These are phyloP conservation scores for Pseudohyphozyma bogoriensis DNA, from an alignment of 768 basidiomycete species.

Conservation along the genomic window DNA sequence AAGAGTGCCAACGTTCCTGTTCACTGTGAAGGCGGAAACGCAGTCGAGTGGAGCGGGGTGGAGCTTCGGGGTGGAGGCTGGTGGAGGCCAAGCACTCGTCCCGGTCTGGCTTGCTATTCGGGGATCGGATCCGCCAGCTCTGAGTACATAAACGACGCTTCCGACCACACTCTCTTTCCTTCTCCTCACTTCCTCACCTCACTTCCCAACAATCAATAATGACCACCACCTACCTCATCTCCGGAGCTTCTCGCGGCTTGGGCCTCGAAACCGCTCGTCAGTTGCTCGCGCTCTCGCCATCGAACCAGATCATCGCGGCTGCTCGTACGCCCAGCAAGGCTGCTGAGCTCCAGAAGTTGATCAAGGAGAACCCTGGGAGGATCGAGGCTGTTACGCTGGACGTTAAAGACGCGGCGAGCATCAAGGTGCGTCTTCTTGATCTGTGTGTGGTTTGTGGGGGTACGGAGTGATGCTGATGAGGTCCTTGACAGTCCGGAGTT, in stretches of 20 bases:
- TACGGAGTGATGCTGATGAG: background rate
- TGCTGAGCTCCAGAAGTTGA: constrained; percentile 19
- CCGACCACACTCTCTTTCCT: too few relatives aligned
- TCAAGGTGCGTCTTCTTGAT: constrained; percentile 34
- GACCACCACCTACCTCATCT: constrained; percentile 23
- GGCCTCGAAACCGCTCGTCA: constrained; percentile 33
- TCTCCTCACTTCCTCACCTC: too few relatives aligned
- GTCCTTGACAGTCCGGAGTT: constrained; percentile 11
- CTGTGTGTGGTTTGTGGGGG: too few relatives aligned
- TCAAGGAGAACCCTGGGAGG: constrained; percentile 28
- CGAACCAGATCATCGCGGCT: constrained; percentile 34
- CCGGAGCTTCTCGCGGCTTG: constrained; percentile 34
- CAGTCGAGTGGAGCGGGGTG: too few relatives aligned
- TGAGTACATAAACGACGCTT: too few relatives aligned
- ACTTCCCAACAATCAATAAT: too few relatives aligned
- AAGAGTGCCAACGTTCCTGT: too few relatives aligned
- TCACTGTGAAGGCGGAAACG: too few relatives aligned
- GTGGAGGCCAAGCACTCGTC: too few relatives aligned
- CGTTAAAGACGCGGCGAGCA: constrained; percentile 35
- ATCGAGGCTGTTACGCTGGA: constrained; percentile 41
- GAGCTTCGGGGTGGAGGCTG: too few relatives aligned
- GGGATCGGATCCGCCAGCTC: too few relatives aligned
- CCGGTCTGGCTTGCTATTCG: too few relatives aligned
- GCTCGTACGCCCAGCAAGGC: constrained; percentile 34
- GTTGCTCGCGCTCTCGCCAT: constrained; percentile 29